Base-by-base conservation (phyloP, 176 grass and related monocot genomes). In the Ampelocalamus luodianensis region DNA sequence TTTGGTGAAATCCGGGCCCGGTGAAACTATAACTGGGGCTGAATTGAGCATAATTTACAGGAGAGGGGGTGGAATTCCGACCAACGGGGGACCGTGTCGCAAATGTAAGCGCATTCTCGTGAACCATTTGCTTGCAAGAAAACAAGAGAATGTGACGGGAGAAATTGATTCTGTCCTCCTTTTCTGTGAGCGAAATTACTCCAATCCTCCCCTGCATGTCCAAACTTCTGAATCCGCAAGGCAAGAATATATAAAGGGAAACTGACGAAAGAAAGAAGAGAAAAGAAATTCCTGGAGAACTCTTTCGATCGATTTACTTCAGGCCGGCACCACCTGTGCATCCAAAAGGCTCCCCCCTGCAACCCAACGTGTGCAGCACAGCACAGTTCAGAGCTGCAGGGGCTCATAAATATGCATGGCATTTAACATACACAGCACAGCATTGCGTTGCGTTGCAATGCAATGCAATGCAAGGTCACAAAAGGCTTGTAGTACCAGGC, bases 151-250 rank as follows among this genome's bases (percentile, higher is more conserved):
- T 42, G 45, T 13, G 60, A 36, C 2, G n/a, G 11, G 23, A 16
- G 69, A n/a, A 76, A 43, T 77, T 9, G 71, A 24, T 23, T 68
- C 36, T 68, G 61, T n/a, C 10, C 16, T n/a, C 23, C 45, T 76
- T 65, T 53, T 65, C 60, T 51, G 87, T 80, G 82, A 81, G n/a
- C 76, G 16, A 54, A 69, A 48, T 89, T 70, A 89, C 86, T 64
- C 79, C 63, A 0, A 56, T 22, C 80, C n/a, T 16, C n/a, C 38
- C 66, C 54, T 20, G 14, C 68, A 24, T 60, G n/a, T 14, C 38
- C 44, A 34, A 34, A 24, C 42, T 83, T 83, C 49, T 64, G 42
- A 50, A 46, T 59, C 69, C 55, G 5, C 63, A 83, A 88, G 79
- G 53, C 64, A 83, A 83, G 72, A 88, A 87, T 55, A 53, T n/a